Base-by-base conservation (phyloP, 371 early-diverging fungal species). In the Circinella minor region DNA sequence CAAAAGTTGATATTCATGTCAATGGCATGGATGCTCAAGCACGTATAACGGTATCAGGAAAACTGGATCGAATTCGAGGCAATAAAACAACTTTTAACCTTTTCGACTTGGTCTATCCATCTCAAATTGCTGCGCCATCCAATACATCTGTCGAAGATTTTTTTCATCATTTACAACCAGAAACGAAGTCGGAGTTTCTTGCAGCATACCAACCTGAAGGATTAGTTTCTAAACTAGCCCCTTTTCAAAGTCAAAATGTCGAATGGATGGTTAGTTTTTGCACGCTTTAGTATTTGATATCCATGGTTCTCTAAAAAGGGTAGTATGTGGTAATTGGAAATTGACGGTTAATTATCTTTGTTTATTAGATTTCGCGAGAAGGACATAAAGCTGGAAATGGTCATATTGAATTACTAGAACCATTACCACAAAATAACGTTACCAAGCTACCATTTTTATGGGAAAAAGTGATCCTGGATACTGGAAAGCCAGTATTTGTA, bases 181-280 rank as follows among this genome's bases (percentile, higher is more conserved):
- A 61, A 20, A 64, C 77, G 0, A 72, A 71, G 3, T 20, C 62
- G 13, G 36, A 69, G 6, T 18, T 20, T 14, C 55, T 72, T 10
- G 38, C 55, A 0, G 43, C 57, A 5, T 76, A 67, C 48, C 18
- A 68, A 14, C 65, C 78, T 3, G 54, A 62, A 15, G 55, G 48
- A 27, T 51, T 81, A 7, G 18, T 60, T 9, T 68, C 76, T 11
- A 72, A 36, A 36, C 55, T 79, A 17, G 61, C 74, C 2, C 82
- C 82, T 6, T 81, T 81, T 63, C 82, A 81, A 67, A 63, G 73
- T 18, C 82, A 81, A 68, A 78, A 78, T 54, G 74, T 79, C 5
- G 59, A 71, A 47, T 81, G 82, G 82, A 79, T 81, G 82, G 74
- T 81, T 65, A 15, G 60, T 38, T 17, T 18, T 36, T 65, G 7